Conservation (phyloP, 2,329 filamentous ascomycete species). For the Rugonectria rugulosa region DNA sequence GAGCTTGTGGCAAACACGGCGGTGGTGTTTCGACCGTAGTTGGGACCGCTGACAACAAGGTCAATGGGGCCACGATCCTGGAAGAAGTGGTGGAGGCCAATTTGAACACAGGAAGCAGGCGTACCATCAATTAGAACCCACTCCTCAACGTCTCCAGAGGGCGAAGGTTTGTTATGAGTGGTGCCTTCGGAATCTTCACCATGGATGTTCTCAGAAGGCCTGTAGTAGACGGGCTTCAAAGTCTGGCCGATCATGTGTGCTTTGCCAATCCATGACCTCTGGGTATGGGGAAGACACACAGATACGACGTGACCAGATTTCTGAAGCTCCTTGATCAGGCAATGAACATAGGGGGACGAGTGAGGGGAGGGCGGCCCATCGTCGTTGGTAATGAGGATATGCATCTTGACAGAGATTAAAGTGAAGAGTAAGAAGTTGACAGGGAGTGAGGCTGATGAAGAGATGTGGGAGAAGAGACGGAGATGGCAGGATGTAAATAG, state of each 20-base stretch:
- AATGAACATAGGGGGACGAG: slow-evolving; percentile 82
- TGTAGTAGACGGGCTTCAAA: slow-evolving; percentile 85
- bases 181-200: slow-evolving; percentile 65
- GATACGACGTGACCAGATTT: slow-evolving; percentile 84
- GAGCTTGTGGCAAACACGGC: slow-evolving; percentile 80
- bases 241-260: slow-evolving; percentile 94
- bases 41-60: slow-evolving; percentile 80
- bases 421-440: not conserved
- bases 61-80: slow-evolving; percentile 75
- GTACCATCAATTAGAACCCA: slow-evolving; percentile 86
- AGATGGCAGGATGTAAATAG: too few relatives aligned
- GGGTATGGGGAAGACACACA: slow-evolving; percentile 87
- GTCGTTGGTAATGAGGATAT: slow-evolving; percentile 77
- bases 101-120: slow-evolving; percentile 82
- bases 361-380: slow-evolving; percentile 81
- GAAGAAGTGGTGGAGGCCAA: slow-evolving; percentile 83
- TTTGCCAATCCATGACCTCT: slow-evolving; percentile 98
- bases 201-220: slow-evolving; percentile 56
- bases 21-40: slow-evolving; percentile 84
- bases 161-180: slow-evolving; percentile 64
- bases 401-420: slow-evolving; percentile 54
- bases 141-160: slow-evolving; percentile 69
- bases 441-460: not conserved
- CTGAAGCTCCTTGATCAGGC: slow-evolving; percentile 74
- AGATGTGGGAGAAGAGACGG: not conserved